Evolutionary conservation across 306 rosid genomes (phyloP).

Genomic region (Myrica gale): DNA sequence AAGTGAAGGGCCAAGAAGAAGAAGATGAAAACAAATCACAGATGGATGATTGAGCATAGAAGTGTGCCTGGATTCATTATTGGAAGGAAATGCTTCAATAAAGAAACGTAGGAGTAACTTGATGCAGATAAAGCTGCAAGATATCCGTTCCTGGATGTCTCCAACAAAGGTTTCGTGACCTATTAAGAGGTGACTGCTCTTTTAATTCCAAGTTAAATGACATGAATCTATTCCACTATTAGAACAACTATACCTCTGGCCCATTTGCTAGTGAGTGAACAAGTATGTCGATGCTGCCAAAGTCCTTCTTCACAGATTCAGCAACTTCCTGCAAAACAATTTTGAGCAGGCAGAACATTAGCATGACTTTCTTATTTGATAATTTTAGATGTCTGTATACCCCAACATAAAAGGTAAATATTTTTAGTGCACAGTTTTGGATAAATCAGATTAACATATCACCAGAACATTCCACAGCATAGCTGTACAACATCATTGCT

Average conservation of each 20-base stretch:
- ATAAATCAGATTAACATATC: background rate
- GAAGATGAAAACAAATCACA: slow-evolving; percentile 20
- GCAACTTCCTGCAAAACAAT: slow-evolving; percentile 75
- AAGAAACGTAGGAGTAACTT: slow-evolving; percentile 88
- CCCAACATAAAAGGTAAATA: background rate
- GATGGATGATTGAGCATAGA: background rate
- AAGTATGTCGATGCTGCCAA: slow-evolving; percentile 94
- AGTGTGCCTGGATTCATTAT: slow-evolving; percentile 76
- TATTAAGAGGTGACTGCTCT: slow-evolving; percentile 32
- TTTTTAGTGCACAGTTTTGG: too few species aligned
- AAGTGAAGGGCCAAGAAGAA: background rate
- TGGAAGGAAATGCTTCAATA: slow-evolving; percentile 89
- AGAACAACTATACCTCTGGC: slow-evolving; percentile 76
- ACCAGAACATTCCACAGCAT: background rate
- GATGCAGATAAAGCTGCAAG: slow-evolving; percentile 97
- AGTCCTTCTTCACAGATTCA: slow-evolving; percentile 82
- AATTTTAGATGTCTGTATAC: background rate
- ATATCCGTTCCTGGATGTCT: slow-evolving; percentile 95
- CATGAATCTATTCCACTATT: background rate
- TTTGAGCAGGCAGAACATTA: slow-evolving; percentile 16
- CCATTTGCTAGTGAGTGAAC: slow-evolving; percentile 99
- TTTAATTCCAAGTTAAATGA: slow-evolving; percentile 13
- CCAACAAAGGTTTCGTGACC: slow-evolving; percentile 90
- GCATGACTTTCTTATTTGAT: background rate
- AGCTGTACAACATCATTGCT: background rate